A percentile compares a stretch with the other conserved stretches of the same genome.
phyloP scores from a whole-genome alignment of 768 basidiomycete species.

The Candolleomyces eurysporus region DNA sequence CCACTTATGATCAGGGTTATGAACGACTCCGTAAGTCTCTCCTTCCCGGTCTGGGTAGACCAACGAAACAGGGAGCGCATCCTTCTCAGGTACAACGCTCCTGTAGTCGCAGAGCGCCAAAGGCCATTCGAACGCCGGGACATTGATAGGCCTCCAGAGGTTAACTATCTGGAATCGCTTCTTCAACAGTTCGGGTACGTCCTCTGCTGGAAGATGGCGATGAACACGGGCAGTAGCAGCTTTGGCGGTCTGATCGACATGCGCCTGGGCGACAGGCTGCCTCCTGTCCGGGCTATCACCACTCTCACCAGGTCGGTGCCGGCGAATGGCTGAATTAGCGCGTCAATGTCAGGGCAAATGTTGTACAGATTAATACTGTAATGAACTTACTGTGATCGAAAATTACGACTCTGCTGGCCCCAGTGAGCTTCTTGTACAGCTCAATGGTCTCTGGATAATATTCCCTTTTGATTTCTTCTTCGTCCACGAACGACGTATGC shows the following conservation, averaged over 20 bases:
- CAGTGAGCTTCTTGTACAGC: conserved; percentile 54
- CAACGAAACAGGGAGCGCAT: conserved; percentile 43
- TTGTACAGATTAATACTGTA: background rate
- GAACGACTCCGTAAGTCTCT: conserved; percentile 47
- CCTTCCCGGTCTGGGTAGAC: conserved; percentile 51
- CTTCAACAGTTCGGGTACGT: conserved; percentile 41
- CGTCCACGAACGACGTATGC: conserved; percentile 38
- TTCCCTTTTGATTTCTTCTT: conserved; percentile 42
- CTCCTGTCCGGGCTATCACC: conserved; percentile 37
- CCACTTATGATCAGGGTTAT: conserved; percentile 50
- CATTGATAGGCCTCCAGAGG: conserved; percentile 55
- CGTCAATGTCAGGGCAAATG: background rate
- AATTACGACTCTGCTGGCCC: conserved; percentile 54
- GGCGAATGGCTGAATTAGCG: conserved; percentile 39
- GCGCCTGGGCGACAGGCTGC: conserved; percentile 44
- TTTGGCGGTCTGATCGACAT: conserved; percentile 52
- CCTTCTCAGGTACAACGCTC: conserved; percentile 38
- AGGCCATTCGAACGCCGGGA: conserved; percentile 49
- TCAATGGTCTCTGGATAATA: conserved; percentile 61
- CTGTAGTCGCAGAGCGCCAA: conserved; percentile 51
- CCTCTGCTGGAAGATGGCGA: conserved; percentile 46
- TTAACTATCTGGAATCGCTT: conserved; percentile 59
- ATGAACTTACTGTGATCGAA: conserved; percentile 59
- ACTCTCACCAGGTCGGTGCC: conserved; percentile 34
- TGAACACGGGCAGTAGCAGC: conserved; percentile 47